phyloP scores from a whole-genome alignment of 208 protist species.

The Acanthamoeba polyphaga region DNA sequence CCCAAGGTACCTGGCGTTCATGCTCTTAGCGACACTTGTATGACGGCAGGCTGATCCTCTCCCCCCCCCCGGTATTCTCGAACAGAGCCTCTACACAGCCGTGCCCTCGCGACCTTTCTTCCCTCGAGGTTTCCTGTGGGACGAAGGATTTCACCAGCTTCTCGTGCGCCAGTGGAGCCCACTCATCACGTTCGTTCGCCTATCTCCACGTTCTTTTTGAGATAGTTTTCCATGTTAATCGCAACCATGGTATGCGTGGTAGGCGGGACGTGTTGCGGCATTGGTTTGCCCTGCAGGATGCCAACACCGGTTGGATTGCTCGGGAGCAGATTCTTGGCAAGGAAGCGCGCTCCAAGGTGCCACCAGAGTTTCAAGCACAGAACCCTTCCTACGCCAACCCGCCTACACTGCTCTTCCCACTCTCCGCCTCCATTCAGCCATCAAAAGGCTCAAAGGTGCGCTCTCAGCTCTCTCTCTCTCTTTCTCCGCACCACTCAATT shows the following conservation, averaged over 20 bases:
- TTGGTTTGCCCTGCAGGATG: constrained; percentile 91
- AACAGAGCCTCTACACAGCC: constrained; percentile 75
- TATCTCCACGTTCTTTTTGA: not conserved
- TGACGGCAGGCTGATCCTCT: not conserved
- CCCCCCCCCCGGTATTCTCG: not conserved
- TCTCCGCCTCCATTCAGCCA: constrained; percentile 73
- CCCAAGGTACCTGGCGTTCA: not conserved
- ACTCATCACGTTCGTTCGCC: constrained; percentile 74
- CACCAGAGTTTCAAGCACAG: constrained; percentile 90
- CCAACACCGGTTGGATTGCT: constrained; percentile 91
- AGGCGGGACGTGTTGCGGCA: constrained; percentile 85
- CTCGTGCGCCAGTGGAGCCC: constrained; percentile 87
- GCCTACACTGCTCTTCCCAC: constrained; percentile 88
- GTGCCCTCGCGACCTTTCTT: constrained; percentile 91
- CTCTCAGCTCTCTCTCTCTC: not conserved
- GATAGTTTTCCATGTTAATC: not conserved
- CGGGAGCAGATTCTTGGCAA: constrained; percentile 92
- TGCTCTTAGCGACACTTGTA: not conserved
- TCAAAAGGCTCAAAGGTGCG: not conserved
- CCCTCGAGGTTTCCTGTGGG: constrained; percentile 94
- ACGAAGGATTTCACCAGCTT: constrained; percentile 94
- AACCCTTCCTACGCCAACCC: constrained; percentile 89
- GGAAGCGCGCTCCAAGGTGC: constrained; percentile 88
- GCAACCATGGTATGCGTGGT: not conserved
- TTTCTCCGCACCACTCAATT: not conserved